A percentile compares a stretch with the other conserved stretches of the same genome.
Evolutionary conservation across 2,329 filamentous ascomycete genomes (phyloP).

Genomic region (Didymella glomerata): DNA sequence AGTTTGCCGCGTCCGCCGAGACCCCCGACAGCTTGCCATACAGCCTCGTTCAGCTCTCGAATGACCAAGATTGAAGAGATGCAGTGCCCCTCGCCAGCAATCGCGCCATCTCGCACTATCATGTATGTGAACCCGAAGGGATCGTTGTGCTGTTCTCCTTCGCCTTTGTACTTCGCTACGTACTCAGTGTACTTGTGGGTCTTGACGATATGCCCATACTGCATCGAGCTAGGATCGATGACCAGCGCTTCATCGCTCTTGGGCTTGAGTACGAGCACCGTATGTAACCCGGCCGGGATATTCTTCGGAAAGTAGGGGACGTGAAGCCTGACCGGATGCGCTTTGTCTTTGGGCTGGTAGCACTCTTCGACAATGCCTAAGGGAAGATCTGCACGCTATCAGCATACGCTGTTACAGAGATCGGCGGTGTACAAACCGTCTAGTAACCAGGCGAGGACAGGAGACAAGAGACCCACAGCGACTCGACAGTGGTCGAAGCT

Average conservation of each 20-base stretch:
- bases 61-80: background rate
- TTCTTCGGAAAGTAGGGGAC: background rate
- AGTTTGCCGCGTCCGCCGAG: background rate
- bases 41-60: background rate
- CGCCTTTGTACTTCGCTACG: background rate
- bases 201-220: conserved; percentile 1
- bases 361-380: background rate
- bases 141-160: background rate
- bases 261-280: background rate
- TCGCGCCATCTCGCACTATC: background rate
- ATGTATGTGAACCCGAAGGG: background rate
- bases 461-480: background rate
- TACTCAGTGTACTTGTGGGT: background rate
- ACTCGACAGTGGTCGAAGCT: conserved; percentile 6
- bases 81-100: background rate
- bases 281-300: background rate
- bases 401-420: background rate
- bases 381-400: background rate
- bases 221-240: conserved; percentile 4
- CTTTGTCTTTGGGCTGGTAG: background rate
- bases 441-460: background rate
- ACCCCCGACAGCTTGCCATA: background rate
- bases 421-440: background rate
- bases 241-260: background rate
- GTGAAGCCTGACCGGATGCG: background rate